phyloP scores from a whole-genome alignment of 2,329 filamentous ascomycete species.

The Geosmithia putterillii region DNA sequence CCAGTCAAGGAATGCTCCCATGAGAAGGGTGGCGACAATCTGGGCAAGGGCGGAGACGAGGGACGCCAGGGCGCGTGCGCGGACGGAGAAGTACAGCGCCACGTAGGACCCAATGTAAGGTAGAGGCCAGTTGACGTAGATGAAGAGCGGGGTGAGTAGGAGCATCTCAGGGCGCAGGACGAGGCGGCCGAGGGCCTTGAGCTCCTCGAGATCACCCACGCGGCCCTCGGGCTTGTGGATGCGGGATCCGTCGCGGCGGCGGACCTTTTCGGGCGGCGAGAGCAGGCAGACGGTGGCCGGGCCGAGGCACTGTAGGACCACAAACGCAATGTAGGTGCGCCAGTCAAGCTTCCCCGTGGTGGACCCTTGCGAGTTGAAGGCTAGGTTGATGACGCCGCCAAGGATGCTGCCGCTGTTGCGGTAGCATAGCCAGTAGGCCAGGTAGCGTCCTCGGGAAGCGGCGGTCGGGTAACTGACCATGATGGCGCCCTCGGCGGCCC shows the following conservation, averaged over 20 bases:
- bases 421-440: conserved; percentile 30
- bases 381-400: conserved; percentile 32
- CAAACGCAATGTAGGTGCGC: conserved; percentile 21
- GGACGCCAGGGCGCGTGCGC: conserved; percentile 7
- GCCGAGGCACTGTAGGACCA: conserved; percentile 30
- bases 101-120: conserved; percentile 8
- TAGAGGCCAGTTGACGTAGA: conserved; percentile 1
- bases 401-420: conserved; percentile 28
- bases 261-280: conserved; percentile 30
- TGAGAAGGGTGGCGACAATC: conserved; percentile 9
- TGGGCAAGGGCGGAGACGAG: conserved; percentile 8
- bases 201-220: background rate
- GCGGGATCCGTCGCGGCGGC: conserved; percentile 20
- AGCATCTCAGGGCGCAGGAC: background rate
- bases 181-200: background rate
- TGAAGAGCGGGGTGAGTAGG: background rate
- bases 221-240: background rate
- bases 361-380: conserved; percentile 26
- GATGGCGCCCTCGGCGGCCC: conserved; percentile 11
- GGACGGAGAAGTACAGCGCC: conserved; percentile 9
- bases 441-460: conserved; percentile 2
- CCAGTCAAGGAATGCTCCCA: conserved; percentile 11
- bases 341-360: conserved; percentile 8
- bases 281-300: conserved; percentile 30
- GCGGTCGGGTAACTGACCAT: conserved; percentile 11